phyloP scores from a whole-genome alignment of 148 eudicot species.

The Chenopodium formosanum region DNA sequence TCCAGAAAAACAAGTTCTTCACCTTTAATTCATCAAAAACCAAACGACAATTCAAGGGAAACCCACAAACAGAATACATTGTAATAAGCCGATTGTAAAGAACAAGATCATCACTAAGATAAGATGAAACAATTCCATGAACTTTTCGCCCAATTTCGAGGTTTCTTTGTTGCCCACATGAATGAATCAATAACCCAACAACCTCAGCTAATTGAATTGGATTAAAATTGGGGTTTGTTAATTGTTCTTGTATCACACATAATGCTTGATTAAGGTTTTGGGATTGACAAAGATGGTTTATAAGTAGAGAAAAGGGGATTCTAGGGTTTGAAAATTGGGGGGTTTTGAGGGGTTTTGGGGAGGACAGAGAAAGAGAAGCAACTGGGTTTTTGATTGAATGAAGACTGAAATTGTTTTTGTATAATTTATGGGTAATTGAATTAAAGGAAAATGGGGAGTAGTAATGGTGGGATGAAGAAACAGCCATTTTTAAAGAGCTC shows the following conservation, averaged over 20 bases:
- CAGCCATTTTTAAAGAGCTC: constrained; percentile 8
- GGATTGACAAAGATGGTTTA: constrained; percentile 28
- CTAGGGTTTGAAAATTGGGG: background rate
- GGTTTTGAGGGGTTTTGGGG: constrained; percentile 7
- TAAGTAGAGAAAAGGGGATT: constrained; percentile 15
- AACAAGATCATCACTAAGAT: constrained; percentile 34
- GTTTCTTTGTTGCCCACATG: constrained; percentile 47
- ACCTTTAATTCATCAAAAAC: constrained; percentile 38
- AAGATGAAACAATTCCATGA: constrained; percentile 34
- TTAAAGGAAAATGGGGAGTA: background rate
- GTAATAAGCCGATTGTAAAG: constrained; percentile 47
- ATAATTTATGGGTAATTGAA: constrained; percentile 8
- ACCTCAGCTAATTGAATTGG: constrained; percentile 19
- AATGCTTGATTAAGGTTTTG: constrained; percentile 35
- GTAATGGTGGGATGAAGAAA: constrained; percentile 10
- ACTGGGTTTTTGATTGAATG: constrained; percentile 12
- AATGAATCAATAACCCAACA: constrained; percentile 38
- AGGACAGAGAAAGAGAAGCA: background rate
- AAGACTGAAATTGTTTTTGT: background rate
- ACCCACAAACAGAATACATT: constrained; percentile 56
- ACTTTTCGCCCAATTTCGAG: constrained; percentile 41
- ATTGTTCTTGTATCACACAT: constrained; percentile 20
- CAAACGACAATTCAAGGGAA: constrained; percentile 33
- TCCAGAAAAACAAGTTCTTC: constrained; percentile 54
- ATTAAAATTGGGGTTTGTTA: constrained; percentile 1